Evolutionary conservation across 2,329 filamentous ascomycete genomes (phyloP), one percentile per base, ranked within the genome.

Genomic region (Bretziella fagacearum): DNA sequence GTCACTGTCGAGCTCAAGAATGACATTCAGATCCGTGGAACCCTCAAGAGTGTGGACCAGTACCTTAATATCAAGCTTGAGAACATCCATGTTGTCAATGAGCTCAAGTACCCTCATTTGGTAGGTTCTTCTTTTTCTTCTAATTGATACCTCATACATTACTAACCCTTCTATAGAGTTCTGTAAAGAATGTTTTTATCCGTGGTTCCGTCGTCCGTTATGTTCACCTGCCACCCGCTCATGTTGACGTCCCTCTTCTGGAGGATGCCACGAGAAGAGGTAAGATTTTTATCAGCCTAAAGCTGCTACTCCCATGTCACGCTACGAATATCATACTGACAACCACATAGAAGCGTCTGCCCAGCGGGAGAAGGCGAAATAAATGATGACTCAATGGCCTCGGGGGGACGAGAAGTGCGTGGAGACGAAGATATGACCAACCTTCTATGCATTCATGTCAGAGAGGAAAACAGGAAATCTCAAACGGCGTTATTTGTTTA

Each of bases 1-100:
- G 87, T 98, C 59, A 96, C 87, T 40, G 86, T 98, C 61, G 91
- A 98, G 70, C 83, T 98, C 63, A 98, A 98, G 68, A 98, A 98
- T 64, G 91, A 98, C 66, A 93, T 98, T 56, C 86, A 87, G 61
- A 93, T 98, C 62, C 84, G 84, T 57, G 91, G 91, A 55, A 93
- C 81, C 29, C 73, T 98, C 55, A 98, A 96, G 71, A 93, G 84
- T 59, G 89, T 98, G 55, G 91, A 98, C 62, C 91, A 96, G 68
- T 98, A 93, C 66, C 77, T 98, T 59, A 98, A 98, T 67, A 95
- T 98, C 67, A 96, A 96, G 70, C 77, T 98, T 44, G 91, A 98
- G 59, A 85, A 95, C 59, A 93, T 96, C 52, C 74, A 79, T 53
- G 89, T 96, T 26, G 74, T 94, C 22, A 87, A 98, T 55, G 85